Base-by-base conservation (phyloP, 2,329 filamentous ascomycete genomes). In the Colletotrichum nymphaeae region DNA sequence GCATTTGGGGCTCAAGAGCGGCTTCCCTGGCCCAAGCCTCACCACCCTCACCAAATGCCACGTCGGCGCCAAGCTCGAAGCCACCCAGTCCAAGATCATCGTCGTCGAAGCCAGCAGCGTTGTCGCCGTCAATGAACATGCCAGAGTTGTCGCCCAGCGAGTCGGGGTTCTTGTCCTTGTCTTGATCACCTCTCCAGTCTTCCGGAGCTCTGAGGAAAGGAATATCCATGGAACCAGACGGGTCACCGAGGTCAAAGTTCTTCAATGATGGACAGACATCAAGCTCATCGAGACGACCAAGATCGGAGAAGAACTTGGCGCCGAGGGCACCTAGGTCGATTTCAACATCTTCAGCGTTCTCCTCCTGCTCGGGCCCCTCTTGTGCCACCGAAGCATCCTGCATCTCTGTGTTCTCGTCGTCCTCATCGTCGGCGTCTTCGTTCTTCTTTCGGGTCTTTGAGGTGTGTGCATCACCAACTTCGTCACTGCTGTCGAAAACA, bases 401-500 rank as follows among this genome's bases (percentile, higher is more conserved):
- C 26, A 78, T 74, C 32, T 86, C 85, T 28, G 87, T 81, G 52
- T 86, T 82, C 70, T 80, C 79, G 16, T 79, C 78, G 24, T 81
- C 83, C 63, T 82, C 84, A 56, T 77, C 86, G 76, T 77, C 84
- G 75, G 75, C 83, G 16, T 81, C 80, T 2, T 78, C 82, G 3
- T 86, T 84, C 14, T 81, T 79, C 4, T 79, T 79, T 69, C 81
- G 77, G 69, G 81, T 82, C 67, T 82, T 83, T n/a, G 80, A 79
- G 22, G 80, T 81, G 14, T 85, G 84, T 22, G 85, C 85, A 75
- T 92, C 90, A 19, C 86, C 89, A 24, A 89, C 83, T 81, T 98
- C 97, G 81, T 99, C 96, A 79, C 95, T 98, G 85, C 96, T 98
- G 84, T 99, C 97, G 80, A 99, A 99, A 5, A 99, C 95, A 75